A percentile compares a stretch with the other conserved stretches of the same genome.
These are phyloP conservation scores for Lactarius tabidus DNA, from an alignment of 768 basidiomycete species.

Conservation along the genomic window DNA sequence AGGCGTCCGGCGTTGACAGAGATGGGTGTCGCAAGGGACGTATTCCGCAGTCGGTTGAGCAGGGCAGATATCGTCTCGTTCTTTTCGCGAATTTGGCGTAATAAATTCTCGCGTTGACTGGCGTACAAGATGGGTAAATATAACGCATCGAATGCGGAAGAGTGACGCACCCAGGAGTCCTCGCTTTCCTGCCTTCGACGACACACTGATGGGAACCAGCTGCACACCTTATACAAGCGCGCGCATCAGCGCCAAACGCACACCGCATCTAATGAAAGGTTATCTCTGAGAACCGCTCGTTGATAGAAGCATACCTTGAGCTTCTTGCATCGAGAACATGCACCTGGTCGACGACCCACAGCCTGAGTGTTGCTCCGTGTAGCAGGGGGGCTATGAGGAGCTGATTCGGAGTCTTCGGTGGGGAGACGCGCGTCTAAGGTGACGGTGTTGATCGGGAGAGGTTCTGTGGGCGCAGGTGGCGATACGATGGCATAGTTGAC, in stretches of 20 bases:
- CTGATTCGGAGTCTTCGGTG: background rate
- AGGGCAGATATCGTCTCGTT: conserved; percentile 30
- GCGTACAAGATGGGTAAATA: background rate
- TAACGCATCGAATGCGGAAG: background rate
- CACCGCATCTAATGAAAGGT: conserved; percentile 16
- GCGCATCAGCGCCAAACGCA: conserved; percentile 18
- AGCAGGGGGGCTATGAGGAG: conserved; percentile 3
- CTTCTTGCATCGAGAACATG: conserved; percentile 31
- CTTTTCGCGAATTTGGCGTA: conserved; percentile 34
- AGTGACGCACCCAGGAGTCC: conserved; percentile 33
- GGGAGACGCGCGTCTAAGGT: background rate
- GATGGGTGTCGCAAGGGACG: conserved; percentile 32
- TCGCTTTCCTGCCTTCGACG: conserved; percentile 34
- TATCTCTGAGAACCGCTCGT: background rate
- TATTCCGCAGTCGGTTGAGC: conserved; percentile 30
- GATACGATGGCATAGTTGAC: background rate
- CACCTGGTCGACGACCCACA: conserved; percentile 24
- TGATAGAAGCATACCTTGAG: conserved; percentile 26
- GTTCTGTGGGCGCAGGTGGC: conserved; percentile 5
- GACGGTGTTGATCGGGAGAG: background rate
- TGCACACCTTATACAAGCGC: conserved; percentile 22
- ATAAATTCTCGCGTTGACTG: conserved; percentile 33
- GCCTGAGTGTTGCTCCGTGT: background rate
- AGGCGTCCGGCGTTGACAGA: conserved; percentile 31
- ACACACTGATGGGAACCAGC: conserved; percentile 32